Base-by-base conservation (phyloP, 2,329 filamentous ascomycete species). In the Nemania serpens region DNA sequence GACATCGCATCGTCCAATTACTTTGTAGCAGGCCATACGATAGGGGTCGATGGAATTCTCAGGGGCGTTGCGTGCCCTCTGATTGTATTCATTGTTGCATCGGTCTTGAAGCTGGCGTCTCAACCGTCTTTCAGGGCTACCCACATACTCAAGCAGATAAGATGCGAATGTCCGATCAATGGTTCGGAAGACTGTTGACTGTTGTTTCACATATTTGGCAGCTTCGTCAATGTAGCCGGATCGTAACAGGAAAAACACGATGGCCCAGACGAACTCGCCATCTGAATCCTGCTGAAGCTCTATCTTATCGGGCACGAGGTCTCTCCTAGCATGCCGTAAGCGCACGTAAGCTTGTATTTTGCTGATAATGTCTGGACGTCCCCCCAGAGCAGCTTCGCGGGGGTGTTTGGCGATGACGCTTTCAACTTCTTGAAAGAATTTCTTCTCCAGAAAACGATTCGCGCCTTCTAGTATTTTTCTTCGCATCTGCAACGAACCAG, bases 11-110 rank as follows among this genome's bases (percentile, higher is more conserved):
- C 88, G 92, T 47, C 96, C 95, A 69, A 99, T 90, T 63, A 99
- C 88, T 82, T 99, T 98, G 83, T 98, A 98, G 75, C 95, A 97
- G 49, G 94, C 93, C 87, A 97, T 93, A 55, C 93, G 88, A 79
- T 96, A 99, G 25, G 95, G 95, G 74, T 99, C 95, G 65, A 96
- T 88, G 1, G 91, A 91, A 72, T 93, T 89, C 60, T 95, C 91
- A 0, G 91, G 91, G 0, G 91, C 91, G 70, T 96, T 91, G 66
- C 91, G 89, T 25, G 88, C 85, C 47, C 93, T 88, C 74, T 96
- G 91, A 53, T 90, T 90, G 76, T 96, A 97, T 73, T 97, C 93
- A 65, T 90, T 91, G 68, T 90, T 91, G 76, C 96, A 96, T 65
- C 91, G 90, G 68, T 93, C 91, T 70, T 96, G 91, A 59, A 96